Evolutionary conservation across 2,329 filamentous ascomycete genomes (phyloP), one percentile per base, ranked within the genome.

Genomic region (Ascochyta fabae): DNA sequence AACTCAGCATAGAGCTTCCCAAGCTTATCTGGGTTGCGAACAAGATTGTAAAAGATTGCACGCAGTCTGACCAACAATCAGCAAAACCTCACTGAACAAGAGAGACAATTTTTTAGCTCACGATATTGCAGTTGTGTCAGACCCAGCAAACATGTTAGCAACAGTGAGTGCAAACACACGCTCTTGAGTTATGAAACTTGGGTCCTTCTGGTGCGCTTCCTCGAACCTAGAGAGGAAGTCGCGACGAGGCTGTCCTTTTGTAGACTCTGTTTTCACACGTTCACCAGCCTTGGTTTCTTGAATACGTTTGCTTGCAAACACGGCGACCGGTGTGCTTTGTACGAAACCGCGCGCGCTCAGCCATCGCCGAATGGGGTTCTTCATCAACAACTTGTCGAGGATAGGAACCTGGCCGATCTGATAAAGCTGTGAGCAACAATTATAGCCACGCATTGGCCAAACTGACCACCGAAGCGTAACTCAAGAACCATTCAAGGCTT

Each of bases 81-180:
- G 48, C 24, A 33, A 39, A 10, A 27, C 23, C 12, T 10, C 12
- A 16, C 13, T 27, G 3, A 31, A 35, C 29, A 31, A 4, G 27
- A 29, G 15, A n/a, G 4, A 19, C 1, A 6, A 22, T 9, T 2
- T 7, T 44, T 16, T 19, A 27, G 26, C 48, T 8, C 26, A 52
- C 1, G 71, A 70, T 0, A 72, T 67, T 40, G 69, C 73, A 9
- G 74, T 71, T 2, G 76, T 78, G 47, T 79, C 78, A 13, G 53
- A 48, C 15, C 58, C 58, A 4, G 50, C 54, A 12, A 60, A 51
- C 52, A 60, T 58, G 38, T 61, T 59, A 5, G 61, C 53, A 4
- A 56, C 45, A 5, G 58, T 61, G 15, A 61, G 56, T 10, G 55
- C 60, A n/a, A 63, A 53, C 6, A 63, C 58, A 19, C 58, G 60